Evolutionary conservation across 1,139 yeast species (phyloP).

Genomic region (Torulaspora globosa): DNA sequence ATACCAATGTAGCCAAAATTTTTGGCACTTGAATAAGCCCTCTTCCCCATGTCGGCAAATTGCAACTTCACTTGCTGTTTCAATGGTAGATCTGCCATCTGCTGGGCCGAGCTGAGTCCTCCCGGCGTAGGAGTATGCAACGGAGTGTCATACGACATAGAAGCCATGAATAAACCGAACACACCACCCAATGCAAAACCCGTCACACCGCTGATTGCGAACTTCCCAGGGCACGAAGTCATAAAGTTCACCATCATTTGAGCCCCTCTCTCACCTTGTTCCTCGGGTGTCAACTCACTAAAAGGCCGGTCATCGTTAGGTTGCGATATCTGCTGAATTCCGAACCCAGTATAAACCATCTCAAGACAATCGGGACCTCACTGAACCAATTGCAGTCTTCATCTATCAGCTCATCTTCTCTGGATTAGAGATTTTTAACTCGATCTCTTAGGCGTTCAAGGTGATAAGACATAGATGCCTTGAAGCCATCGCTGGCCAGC

Average conservation of each 20-base stretch:
- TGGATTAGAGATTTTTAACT: constrained; percentile 1
- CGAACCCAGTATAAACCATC: constrained; percentile 43
- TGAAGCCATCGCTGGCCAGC: not conserved
- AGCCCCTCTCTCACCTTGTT: constrained; percentile 93
- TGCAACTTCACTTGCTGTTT: constrained; percentile 90
- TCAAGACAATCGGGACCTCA: not conserved
- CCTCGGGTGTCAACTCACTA: constrained; percentile 79
- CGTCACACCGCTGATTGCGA: constrained; percentile 85
- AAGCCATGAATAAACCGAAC: constrained; percentile 95
- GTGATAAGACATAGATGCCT: not conserved
- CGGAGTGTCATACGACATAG: constrained; percentile 50
- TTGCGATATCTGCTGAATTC: constrained; percentile 38
- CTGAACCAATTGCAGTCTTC: not conserved
- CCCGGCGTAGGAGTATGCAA: constrained; percentile 34
- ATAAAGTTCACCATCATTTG: constrained; percentile 72
- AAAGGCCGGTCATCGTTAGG: constrained; percentile 44
- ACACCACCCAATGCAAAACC: constrained; percentile 96
- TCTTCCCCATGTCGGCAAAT: constrained; percentile 84
- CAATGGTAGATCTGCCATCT: constrained; percentile 78
- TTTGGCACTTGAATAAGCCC: constrained; percentile 84
- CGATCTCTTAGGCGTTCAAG: not conserved
- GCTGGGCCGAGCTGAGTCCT: constrained; percentile 46
- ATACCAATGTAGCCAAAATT: constrained; percentile 93
- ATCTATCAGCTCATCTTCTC: constrained; percentile 4
- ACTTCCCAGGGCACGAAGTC: constrained; percentile 95